A percentile compares a stretch with the other conserved stretches of the same genome.
These are phyloP conservation scores for Acidomyces sp. DNA, from an alignment of 495 filamentous ascomycete genomes.

Conservation along the genomic window DNA sequence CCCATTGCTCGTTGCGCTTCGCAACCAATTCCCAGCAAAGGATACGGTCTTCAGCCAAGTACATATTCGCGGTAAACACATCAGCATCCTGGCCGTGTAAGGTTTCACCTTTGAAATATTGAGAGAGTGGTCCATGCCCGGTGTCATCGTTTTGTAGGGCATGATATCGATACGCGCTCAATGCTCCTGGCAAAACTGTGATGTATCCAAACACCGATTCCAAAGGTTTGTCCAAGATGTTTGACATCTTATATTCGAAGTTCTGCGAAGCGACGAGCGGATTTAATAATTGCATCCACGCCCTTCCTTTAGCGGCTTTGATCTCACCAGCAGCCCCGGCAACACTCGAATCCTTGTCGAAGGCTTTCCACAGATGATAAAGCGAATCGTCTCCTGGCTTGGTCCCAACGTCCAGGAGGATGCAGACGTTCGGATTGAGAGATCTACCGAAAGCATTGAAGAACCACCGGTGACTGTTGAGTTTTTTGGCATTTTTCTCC, in stretches of 20 bases:
- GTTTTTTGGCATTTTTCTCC: slow-evolving; percentile 93
- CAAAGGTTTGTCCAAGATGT: slow-evolving; percentile 93
- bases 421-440: slow-evolving; percentile 89
- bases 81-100: slow-evolving; percentile 93
- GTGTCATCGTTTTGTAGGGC: slow-evolving; percentile 94
- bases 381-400: slow-evolving; percentile 72
- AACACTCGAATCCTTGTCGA: slow-evolving; percentile 92
- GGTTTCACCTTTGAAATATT: slow-evolving; percentile 99
- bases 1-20: slow-evolving; percentile 89
- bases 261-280: slow-evolving; percentile 95
- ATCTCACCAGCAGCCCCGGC: slow-evolving; percentile 96
- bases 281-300: slow-evolving; percentile 71
- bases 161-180: slow-evolving; percentile 92
- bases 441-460: slow-evolving; percentile 96
- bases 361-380: slow-evolving; percentile 99
- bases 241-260: slow-evolving; percentile 99
- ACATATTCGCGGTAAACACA: slow-evolving; percentile 99
- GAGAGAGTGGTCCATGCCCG: slow-evolving; percentile 86
- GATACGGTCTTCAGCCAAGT: slow-evolving; percentile 95
- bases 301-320: slow-evolving; percentile 60
- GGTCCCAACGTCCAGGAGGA: slow-evolving; percentile 90
- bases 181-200: slow-evolving; percentile 85
- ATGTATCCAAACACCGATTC: slow-evolving; percentile 98
- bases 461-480: slow-evolving; percentile 98
- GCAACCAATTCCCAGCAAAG: slow-evolving; percentile 98